Conservation (phyloP, 78 protist genomes). For the Dictyostelium purpureum region DNA sequence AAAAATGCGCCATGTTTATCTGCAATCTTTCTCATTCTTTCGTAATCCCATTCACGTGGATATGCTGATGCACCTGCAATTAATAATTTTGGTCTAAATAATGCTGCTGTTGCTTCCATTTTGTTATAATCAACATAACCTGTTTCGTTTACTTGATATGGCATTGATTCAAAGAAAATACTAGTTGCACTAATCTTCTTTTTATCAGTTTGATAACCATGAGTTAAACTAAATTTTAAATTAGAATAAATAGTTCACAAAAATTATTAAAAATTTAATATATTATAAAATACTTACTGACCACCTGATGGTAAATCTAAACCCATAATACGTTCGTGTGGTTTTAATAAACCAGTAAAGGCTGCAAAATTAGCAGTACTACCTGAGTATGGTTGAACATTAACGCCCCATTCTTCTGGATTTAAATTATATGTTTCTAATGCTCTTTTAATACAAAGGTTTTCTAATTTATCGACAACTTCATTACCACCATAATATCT, state of each 20-base stretch:
- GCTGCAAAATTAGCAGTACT: conserved; percentile 98
- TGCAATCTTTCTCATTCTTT: conserved; percentile 92
- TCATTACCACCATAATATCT: conserved; percentile 99
- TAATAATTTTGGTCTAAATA: conserved; percentile 98
- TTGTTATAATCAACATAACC: conserved; percentile 98
- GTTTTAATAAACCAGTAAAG: conserved; percentile 95
- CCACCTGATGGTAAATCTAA: conserved; percentile 99
- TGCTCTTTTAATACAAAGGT: conserved; percentile 95
- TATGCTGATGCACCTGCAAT: conserved; percentile 98
- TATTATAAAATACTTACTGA: conserved; percentile 81
- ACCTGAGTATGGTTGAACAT: conserved; percentile 98
- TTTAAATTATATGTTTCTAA: conserved; percentile 93
- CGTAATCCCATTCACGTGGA: conserved; percentile 98
- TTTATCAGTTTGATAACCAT: conserved; percentile 97
- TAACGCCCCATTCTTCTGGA: conserved; percentile 98
- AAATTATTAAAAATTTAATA: not conserved
- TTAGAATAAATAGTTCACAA: not conserved
- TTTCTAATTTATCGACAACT: conserved; percentile 94
- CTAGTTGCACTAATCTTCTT: conserved; percentile 96
- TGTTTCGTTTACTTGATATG: conserved; percentile 95
- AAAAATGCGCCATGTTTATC: conserved; percentile 95
- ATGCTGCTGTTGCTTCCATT: conserved; percentile 89
- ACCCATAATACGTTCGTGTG: conserved; percentile 99
- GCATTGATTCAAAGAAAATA: conserved; percentile 98
- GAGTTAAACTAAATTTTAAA: conserved; percentile 87